Evolutionary conservation across 1,284 basidiomycete genomes (phyloP).

Genomic region (Quambalaria eucalypti): DNA sequence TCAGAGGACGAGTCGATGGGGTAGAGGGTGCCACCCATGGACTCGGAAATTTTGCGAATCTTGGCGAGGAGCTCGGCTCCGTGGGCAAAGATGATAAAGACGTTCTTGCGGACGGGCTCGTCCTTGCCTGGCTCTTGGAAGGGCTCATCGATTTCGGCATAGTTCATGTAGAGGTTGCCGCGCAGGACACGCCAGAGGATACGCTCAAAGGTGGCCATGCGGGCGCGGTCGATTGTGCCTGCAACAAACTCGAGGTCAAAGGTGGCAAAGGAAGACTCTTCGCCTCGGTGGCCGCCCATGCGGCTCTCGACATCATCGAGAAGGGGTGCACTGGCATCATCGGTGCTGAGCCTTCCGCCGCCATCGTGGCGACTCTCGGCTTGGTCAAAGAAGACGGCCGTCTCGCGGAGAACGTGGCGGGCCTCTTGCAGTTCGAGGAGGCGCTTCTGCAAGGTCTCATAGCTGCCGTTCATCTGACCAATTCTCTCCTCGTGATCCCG

Average conservation of each 20-base stretch:
- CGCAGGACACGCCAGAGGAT: constrained; percentile 96
- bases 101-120: constrained; percentile 63
- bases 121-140: constrained; percentile 73
- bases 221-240: constrained; percentile 86
- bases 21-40: constrained; percentile 93
- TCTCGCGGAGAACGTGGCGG: constrained; percentile 78
- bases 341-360: constrained; percentile 70
- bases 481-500: constrained; percentile 79
- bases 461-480: constrained; percentile 84
- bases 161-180: constrained; percentile 99
- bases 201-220: constrained; percentile 88
- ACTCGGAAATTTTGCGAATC: constrained; percentile 96
- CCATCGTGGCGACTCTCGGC: constrained; percentile 66
- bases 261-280: constrained; percentile 42
- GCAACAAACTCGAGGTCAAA: constrained; percentile 86
- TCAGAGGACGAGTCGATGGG: constrained; percentile 89
- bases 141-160: constrained; percentile 80
- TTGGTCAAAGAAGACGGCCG: constrained; percentile 91
- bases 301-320: constrained; percentile 66
- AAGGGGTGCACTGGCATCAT: constrained; percentile 78
- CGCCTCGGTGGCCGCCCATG: constrained; percentile 50
- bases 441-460: constrained; percentile 77
- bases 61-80: constrained; percentile 85
- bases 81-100: constrained; percentile 99
- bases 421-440: constrained; percentile 85